phyloP scores from a whole-genome alignment of 2,329 filamentous ascomycete genomes.

The Tolypocladium ovalisporum region DNA sequence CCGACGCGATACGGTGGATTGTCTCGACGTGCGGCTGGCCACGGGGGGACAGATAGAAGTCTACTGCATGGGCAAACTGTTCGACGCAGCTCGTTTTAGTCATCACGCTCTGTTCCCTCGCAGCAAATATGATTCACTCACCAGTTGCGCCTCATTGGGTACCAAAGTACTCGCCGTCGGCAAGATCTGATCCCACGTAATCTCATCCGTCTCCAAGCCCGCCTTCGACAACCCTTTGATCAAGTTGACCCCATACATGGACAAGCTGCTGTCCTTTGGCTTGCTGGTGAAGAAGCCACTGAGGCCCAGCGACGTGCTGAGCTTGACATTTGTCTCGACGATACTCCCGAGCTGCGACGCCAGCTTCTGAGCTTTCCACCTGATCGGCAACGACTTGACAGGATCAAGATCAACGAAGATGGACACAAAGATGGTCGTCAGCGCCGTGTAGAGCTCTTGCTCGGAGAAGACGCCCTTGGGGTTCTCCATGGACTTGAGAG shows the following conservation, averaged over 20 bases:
- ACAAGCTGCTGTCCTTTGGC: slow-evolving; percentile 42
- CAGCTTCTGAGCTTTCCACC: slow-evolving; percentile 45
- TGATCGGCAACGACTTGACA: slow-evolving; percentile 54
- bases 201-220: slow-evolving; percentile 51
- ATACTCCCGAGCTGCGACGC: slow-evolving; percentile 47
- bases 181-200: slow-evolving; percentile 60
- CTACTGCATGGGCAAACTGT: slow-evolving; percentile 60
- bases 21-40: slow-evolving; percentile 45
- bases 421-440: slow-evolving; percentile 54
- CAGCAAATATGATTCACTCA: slow-evolving; percentile 23
- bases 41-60: slow-evolving; percentile 56
- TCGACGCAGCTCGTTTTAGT: neutral
- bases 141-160: slow-evolving; percentile 58
- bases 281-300: slow-evolving; percentile 39
- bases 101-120: neutral
- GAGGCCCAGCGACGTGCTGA: slow-evolving; percentile 28
- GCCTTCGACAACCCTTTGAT: slow-evolving; percentile 53
- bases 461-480: slow-evolving; percentile 47
- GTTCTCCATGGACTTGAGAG: slow-evolving; percentile 51
- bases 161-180: slow-evolving; percentile 57
- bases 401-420: slow-evolving; percentile 59
- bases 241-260: slow-evolving; percentile 53
- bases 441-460: slow-evolving; percentile 47
- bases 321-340: slow-evolving; percentile 55
- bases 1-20: slow-evolving; percentile 47